Evolutionary conservation across 2,329 filamentous ascomycete species (phyloP), one percentile per base, ranked within the genome.

Genomic region (Leptographium procerum): DNA sequence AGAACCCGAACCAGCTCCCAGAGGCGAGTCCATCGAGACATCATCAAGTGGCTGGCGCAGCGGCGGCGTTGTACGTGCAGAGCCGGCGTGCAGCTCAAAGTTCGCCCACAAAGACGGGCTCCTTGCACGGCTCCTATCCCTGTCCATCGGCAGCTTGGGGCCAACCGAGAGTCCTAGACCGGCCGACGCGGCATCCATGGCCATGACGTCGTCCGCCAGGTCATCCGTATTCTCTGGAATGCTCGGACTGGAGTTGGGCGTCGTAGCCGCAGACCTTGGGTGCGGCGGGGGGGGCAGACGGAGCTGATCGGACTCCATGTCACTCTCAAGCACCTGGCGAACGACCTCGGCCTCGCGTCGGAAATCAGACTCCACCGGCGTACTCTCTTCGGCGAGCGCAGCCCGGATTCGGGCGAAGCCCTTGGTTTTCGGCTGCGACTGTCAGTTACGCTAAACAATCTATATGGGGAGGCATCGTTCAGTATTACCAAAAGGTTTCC

Each of bases 331-430:
- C 31, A 97, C 91, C 71, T 96, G 94, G 55, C 90, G 88, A 62
- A 99, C 90, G 6, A 97, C 94, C 71, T 97, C 92, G 43, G 92
- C 91, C 75, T 99, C 94, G 45, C 91, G 86, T 56, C 88, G 86
- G 59, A 90, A 85, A 70, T 99, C 94, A 48, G 87, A 87, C 66
- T 99, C 94, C 11, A 95, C 78, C 0, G 94, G 94, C 0, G 91
- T 84, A 19, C 83, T 82, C 73, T 99, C 94, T 73, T 99, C 94
- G 59, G 89, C 79, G 0, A 99, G 79, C 4, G 91, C 91, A 10
- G 92, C 94, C 61, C 89, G 85, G 64, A 99, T 96, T 13, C 94
- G 86, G 6, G 91, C 91, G 70, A 99, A 99, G 0, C 87, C 91
- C 73, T 96, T 95, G 0, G 92, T 94, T 77, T 97, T 99, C 14